Base-by-base conservation (phyloP, 331 rosid species). In the Rosa hybrid region DNA sequence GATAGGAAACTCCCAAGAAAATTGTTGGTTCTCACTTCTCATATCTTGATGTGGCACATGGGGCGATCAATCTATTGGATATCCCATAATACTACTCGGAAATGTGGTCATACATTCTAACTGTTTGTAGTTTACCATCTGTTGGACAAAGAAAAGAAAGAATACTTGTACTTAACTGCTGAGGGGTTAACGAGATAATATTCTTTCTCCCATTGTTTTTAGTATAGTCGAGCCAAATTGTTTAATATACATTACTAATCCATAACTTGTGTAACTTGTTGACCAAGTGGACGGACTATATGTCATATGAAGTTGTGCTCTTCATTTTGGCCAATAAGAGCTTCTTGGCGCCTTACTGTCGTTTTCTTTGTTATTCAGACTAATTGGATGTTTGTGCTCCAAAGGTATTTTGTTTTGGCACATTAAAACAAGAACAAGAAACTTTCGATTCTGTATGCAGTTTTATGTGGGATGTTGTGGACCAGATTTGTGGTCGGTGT, bases 11-110 rank as follows among this genome's bases (percentile, higher is more conserved):
- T 46, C 78, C 46, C 67, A 51, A 34, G 74, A 34, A 70, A 46
- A 34, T 50, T 68, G 45, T 48, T 38, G 21, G 56, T 48, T 16
- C 54, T 41, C 50, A 38, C 50, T 38, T 18, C 49, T 3, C 23
- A 68, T 68, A 71, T 76, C 39, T 71, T 71, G 68, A 76, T 76
- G n/a, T 60, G 78, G 73, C 71, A 46, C 64, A 10, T 25, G 11
- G 80, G 73, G 39, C 21, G 72, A 44, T n/a, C 20, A 42, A 49
- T 49, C 50, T 39, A 6, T 49, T 62, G 60, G 49, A 63, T 63
- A 68, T 39, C 16, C 27, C 56, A 20, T 75, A 23, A 60, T 39
- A 64, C 69, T 20, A 4, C 10, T 30, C 10, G 17, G 4, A 59
- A 70, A 70, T 18, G 85, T n/a, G 76, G 68, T 25, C 18, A 41